Evolutionary conservation across 345 rosid genomes (phyloP).

Genomic region (Eutrema japonicum): DNA sequence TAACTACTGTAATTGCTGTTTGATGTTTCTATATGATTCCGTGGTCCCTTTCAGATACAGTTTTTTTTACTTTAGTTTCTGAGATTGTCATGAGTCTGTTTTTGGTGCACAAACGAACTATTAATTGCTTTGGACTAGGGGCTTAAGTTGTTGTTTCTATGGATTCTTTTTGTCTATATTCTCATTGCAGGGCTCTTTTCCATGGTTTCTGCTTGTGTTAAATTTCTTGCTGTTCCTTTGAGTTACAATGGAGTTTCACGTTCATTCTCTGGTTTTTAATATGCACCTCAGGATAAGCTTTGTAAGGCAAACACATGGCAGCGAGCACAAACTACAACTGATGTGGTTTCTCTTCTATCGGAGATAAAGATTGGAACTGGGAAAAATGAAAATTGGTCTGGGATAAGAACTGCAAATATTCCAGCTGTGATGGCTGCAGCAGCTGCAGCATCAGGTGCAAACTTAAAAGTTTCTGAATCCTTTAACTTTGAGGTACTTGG

Average conservation of each 20-base stretch:
- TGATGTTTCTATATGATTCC: slow-evolving; percentile 27
- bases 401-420: slow-evolving; percentile 84
- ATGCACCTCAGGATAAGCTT: slow-evolving; percentile 73
- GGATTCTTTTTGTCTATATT: slow-evolving; percentile 20
- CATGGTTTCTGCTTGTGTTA: slow-evolving; percentile 9
- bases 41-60: slow-evolving; percentile 9
- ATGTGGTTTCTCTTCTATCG: slow-evolving; percentile 91
- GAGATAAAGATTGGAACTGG: slow-evolving; percentile 94
- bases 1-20: slow-evolving; percentile 17
- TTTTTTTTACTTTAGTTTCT: slow-evolving; percentile 12
- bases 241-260: slow-evolving; percentile 26
- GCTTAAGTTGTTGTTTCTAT: slow-evolving; percentile 31
- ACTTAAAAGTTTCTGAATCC: slow-evolving; percentile 78
- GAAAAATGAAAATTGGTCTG: slow-evolving; percentile 91
- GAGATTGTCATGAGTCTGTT: slow-evolving; percentile 27
- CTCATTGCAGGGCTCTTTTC: slow-evolving; percentile 5
- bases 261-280: slow-evolving; percentile 33
- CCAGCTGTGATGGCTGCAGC: slow-evolving; percentile 99
- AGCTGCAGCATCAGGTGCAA: slow-evolving; percentile 98
- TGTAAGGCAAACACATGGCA: slow-evolving; percentile 99
- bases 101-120: slow-evolving; percentile 30
- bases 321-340: slow-evolving; percentile 80
- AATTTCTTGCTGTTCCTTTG: slow-evolving; percentile 22
- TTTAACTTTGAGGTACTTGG: slow-evolving; percentile 97
- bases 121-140: slow-evolving; percentile 23